phyloP scores from a whole-genome alignment of 2,329 filamentous ascomycete species.

The Stagonosporopsis vannaccii region DNA sequence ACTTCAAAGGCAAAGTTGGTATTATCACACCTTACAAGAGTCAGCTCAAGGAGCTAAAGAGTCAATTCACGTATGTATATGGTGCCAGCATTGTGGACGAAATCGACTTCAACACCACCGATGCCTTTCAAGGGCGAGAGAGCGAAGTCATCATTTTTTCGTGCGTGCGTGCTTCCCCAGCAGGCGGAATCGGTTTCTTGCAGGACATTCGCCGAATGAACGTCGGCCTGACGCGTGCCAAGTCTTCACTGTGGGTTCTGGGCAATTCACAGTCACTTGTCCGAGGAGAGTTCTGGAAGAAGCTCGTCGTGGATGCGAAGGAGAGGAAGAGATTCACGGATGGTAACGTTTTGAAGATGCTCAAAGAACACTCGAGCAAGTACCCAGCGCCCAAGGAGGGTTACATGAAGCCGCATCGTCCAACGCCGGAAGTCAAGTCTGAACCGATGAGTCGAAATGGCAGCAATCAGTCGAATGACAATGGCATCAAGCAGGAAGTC shows the following conservation, averaged over 20 bases:
- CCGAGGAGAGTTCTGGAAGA: conserved; percentile 90
- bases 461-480: conserved; percentile 29
- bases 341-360: conserved; percentile 65
- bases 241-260: conserved; percentile 94
- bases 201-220: conserved; percentile 99
- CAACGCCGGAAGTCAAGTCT: conserved; percentile 30
- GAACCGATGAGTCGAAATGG: conserved; percentile 33
- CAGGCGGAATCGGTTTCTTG: conserved; percentile 97
- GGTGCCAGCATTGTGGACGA: conserved; percentile 76
- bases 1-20: conserved; percentile 85
- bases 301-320: conserved; percentile 82
- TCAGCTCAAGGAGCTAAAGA: conserved; percentile 81
- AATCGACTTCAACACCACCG: conserved; percentile 98
- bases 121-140: conserved; percentile 96
- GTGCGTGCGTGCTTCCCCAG: conserved; percentile 91
- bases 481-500: conserved; percentile 9
- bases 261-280: conserved; percentile 87
- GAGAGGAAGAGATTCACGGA: conserved; percentile 77
- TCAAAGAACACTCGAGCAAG: conserved; percentile 60
- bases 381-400: conserved; percentile 46
- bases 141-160: conserved; percentile 99
- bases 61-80: conserved; percentile 74
- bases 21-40: conserved; percentile 99
- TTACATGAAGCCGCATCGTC: conserved; percentile 30
- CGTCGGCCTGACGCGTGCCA: conserved; percentile 94